phyloP scores from a whole-genome alignment of 23 red algal species.

The Gracilaria caudata region DNA sequence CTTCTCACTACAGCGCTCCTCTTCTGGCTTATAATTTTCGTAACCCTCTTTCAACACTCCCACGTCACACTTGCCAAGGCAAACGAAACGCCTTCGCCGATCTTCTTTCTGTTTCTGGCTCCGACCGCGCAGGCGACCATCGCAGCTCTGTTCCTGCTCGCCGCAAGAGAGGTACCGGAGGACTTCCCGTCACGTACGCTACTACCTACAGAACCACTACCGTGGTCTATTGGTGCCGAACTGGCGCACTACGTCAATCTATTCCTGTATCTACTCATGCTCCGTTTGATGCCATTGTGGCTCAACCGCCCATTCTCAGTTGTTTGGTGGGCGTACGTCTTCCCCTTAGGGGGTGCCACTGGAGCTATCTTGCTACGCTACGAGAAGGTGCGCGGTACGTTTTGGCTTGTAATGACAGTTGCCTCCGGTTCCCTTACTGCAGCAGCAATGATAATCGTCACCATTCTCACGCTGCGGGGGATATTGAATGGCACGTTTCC shows the following conservation, averaged over 20 bases:
- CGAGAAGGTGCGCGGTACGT: not conserved
- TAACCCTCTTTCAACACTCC: slow-evolving; percentile 43
- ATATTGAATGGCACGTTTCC: slow-evolving; percentile 22
- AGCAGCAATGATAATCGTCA: slow-evolving; percentile 11
- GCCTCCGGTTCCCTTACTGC: not conserved
- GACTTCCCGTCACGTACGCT: not conserved
- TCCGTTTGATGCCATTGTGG: slow-evolving; percentile 34
- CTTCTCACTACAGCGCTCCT: slow-evolving; percentile 9
- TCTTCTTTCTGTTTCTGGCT: slow-evolving; percentile 49
- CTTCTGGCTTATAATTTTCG: slow-evolving; percentile 49
- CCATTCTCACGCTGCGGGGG: not conserved
- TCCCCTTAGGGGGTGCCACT: slow-evolving; percentile 27
- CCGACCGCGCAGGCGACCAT: slow-evolving; percentile 45
- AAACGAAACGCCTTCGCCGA: slow-evolving; percentile 28
- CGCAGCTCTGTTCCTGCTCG: slow-evolving; percentile 3
- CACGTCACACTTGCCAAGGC: not conserved
- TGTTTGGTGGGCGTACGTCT: slow-evolving; percentile 53
- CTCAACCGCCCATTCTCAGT: slow-evolving; percentile 27
- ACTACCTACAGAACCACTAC: not conserved
- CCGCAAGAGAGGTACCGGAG: not conserved
- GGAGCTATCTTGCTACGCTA: slow-evolving; percentile 16
- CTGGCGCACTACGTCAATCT: slow-evolving; percentile 29
- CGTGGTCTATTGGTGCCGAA: slow-evolving; percentile 20
- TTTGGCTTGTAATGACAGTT: slow-evolving; percentile 27
- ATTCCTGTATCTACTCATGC: slow-evolving; percentile 44